Evolutionary conservation across 345 rosid genomes (phyloP).

Genomic region (Isatis tinctoria): DNA sequence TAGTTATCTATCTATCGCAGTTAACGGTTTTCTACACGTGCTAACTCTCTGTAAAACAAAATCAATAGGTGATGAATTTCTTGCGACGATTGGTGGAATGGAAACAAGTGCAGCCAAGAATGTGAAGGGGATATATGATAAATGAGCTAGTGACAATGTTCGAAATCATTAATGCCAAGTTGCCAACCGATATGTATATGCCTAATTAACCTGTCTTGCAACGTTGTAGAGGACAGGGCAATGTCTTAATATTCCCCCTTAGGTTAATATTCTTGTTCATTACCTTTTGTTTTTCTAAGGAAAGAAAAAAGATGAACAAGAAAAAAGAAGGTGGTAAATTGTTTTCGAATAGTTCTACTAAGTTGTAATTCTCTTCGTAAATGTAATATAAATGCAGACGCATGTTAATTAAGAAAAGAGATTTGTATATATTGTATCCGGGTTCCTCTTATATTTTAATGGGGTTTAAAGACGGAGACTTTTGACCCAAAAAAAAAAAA

Average conservation of each 20-base stretch:
- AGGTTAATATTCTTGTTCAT: slow-evolving; percentile 21
- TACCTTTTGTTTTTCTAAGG: slow-evolving; percentile 20
- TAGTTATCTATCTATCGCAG: background rate
- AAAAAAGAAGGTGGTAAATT: background rate
- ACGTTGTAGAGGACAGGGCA: slow-evolving; percentile 21
- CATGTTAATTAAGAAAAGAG: background rate
- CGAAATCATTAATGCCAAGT: slow-evolving; percentile 1
- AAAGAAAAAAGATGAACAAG: slow-evolving; percentile 13
- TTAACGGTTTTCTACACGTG: background rate
- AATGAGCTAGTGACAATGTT: background rate
- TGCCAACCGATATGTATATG: slow-evolving; percentile 19
- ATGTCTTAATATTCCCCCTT: background rate
- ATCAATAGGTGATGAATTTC: slow-evolving; percentile 61
- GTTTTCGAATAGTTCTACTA: background rate
- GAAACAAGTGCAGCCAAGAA: slow-evolving; percentile 38
- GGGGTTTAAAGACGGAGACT: too few species aligned
- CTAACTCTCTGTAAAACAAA: slow-evolving; percentile 9
- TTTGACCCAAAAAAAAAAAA: too few species aligned
- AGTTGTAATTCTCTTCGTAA: slow-evolving; percentile 5
- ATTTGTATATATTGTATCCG: background rate
- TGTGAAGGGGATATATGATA: slow-evolving; percentile 1
- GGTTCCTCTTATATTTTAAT: background rate
- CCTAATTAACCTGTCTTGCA: slow-evolving; percentile 19
- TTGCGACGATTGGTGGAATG: slow-evolving; percentile 55
- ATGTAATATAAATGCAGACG: background rate